These are phyloP conservation scores for Ceratobasidium sp. DNA, from an alignment of 1,284 basidiomycete genomes.

Conservation along the genomic window DNA sequence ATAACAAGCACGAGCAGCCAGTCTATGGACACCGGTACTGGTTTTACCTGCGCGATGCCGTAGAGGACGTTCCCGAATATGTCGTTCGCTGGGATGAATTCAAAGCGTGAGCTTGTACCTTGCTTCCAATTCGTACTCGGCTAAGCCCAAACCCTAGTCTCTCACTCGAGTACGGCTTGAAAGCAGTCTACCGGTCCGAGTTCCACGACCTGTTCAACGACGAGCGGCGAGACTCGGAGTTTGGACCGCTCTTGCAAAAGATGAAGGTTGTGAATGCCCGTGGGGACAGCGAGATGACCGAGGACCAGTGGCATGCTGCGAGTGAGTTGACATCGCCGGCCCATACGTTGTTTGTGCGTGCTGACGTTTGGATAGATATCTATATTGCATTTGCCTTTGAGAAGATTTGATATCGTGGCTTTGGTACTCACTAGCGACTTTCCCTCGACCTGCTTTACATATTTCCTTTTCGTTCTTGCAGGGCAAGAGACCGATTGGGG, in stretches of 20 bases:
- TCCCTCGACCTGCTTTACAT: not conserved
- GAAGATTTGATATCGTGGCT: slow-evolving; percentile 63
- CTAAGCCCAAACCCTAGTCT: slow-evolving; percentile 59
- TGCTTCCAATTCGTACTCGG: not conserved
- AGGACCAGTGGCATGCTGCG: slow-evolving; percentile 94
- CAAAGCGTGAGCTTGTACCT: slow-evolving; percentile 67
- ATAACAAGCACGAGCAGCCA: slow-evolving; percentile 65
- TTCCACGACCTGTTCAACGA: slow-evolving; percentile 88
- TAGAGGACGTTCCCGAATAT: slow-evolving; percentile 97
- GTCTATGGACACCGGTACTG: slow-evolving; percentile 90
- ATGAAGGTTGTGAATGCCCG: slow-evolving; percentile 88
- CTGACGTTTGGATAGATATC: slow-evolving; percentile 61
- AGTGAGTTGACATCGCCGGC: slow-evolving; percentile 69
- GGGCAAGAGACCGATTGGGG: not conserved
- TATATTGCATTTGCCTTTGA: slow-evolving; percentile 85
- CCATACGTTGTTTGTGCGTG: not conserved
- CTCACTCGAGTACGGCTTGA: slow-evolving; percentile 81
- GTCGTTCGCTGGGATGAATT: slow-evolving; percentile 95
- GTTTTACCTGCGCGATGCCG: slow-evolving; percentile 93
- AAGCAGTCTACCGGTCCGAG: slow-evolving; percentile 78
- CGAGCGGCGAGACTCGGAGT: slow-evolving; percentile 77
- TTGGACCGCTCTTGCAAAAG: slow-evolving; percentile 74
- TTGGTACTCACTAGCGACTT: not conserved
- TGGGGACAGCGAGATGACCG: slow-evolving; percentile 88
- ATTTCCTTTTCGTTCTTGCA: not conserved